These are phyloP conservation scores for Trichoderma lentiforme DNA, from an alignment of 2,329 filamentous ascomycete genomes.

Conservation along the genomic window DNA sequence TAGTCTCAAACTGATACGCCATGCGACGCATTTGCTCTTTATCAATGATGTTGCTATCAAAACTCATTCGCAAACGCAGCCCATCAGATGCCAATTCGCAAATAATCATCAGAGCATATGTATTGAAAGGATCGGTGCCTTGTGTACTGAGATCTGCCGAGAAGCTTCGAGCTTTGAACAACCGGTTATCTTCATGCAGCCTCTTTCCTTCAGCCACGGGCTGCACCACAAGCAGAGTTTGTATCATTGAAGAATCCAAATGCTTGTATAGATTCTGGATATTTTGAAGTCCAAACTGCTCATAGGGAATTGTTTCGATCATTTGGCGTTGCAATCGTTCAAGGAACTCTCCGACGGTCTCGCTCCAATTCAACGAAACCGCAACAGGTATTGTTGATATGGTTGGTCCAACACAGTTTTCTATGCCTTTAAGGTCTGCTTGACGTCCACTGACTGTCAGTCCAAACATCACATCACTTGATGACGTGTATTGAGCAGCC, in stretches of 20 bases:
- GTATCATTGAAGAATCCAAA: neutral
- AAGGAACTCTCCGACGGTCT: slow-evolving; percentile 17
- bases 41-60: neutral
- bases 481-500: slow-evolving; percentile 1
- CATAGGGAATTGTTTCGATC: slow-evolving; percentile 24
- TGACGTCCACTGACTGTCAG: slow-evolving; percentile 17
- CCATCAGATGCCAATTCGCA: neutral
- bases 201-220: slow-evolving; percentile 9
- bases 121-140: slow-evolving; percentile 13
- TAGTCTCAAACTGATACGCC: slow-evolving; percentile 7
- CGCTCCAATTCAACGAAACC: slow-evolving; percentile 4
- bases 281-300: slow-evolving; percentile 28
- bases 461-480: slow-evolving; percentile 7
- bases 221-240: slow-evolving; percentile 14
- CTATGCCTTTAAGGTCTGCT: slow-evolving; percentile 14
- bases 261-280: slow-evolving; percentile 22
- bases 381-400: slow-evolving; percentile 21
- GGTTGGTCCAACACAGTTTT: slow-evolving; percentile 20
- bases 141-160: slow-evolving; percentile 8
- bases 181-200: neutral
- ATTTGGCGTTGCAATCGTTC: slow-evolving; percentile 23
- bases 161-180: slow-evolving; percentile 13
- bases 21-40: slow-evolving; percentile 2
- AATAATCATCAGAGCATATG: slow-evolving; percentile 9
- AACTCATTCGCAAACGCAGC: slow-evolving; percentile 1